Base-by-base conservation (phyloP, 225 moss, liverwort and hornwort species). In the Asterella californica region DNA sequence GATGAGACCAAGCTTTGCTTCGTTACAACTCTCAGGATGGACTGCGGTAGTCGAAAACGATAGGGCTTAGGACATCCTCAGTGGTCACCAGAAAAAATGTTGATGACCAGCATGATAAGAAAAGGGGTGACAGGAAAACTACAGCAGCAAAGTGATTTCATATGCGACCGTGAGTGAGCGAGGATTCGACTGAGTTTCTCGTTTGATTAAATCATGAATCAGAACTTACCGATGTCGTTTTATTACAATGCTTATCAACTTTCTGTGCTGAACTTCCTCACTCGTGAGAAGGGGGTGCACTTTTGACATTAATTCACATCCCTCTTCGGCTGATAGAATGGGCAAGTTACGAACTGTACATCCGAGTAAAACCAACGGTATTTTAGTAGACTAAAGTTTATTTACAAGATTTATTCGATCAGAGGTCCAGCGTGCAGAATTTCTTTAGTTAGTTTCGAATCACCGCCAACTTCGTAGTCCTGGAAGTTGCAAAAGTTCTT, bases 381-480 rank as follows among this genome's bases (percentile, higher is more conserved):
- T 2, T 7, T 42, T 24, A 57, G 24, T 57, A 57, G 22, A 15
- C 55, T 15, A 55, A 2, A 15, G 22, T 15, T 5, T 2, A 55
- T 55, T 42, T 3, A 42, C 4, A 2, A 42, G 42, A 42, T n/a
- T 37, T 38, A 82, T 12, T 64, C 38, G 30, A 86, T 6, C 27
- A 84, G 70, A 6, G 89, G 89, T 46, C 89, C 89, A 38, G 89
- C 89, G 50, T 82, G 80, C 60, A 86, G 77, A 60, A 89, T 89
- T 2, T 85, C 66, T 2, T 86, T 74, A 8, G 86, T 85, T 30
- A 89, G 70, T 8, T 83, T 86, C 54, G 80, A 77, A 70, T 87
- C 86, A 0, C 79, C 84, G 6, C 86, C 89, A 2, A 89, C 89
- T 83, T 89, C 84, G 76, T 87, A 81, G 10, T 89, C 89, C 49